Percentiles rank a stretch among this genome's conserved stretches.
Evolutionary conservation across 2,329 filamentous ascomycete species (phyloP).

Genomic region (Phoma sp.): DNA sequence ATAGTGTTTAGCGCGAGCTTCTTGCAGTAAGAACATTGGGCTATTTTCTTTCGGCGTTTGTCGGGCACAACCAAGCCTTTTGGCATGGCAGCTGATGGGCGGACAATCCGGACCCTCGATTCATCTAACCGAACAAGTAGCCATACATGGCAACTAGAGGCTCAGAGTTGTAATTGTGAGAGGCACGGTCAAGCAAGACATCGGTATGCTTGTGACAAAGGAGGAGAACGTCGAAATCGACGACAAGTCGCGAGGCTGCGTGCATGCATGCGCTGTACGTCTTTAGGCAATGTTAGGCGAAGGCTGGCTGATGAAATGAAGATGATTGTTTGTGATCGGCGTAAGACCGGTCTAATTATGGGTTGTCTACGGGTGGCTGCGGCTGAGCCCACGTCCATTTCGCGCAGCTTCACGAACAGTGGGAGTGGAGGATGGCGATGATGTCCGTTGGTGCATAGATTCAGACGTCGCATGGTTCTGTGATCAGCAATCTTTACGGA

Average conservation of each 20-base stretch:
- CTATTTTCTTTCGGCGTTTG: not conserved
- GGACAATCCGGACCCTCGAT: not conserved
- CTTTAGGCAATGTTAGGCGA: conserved; percentile 8
- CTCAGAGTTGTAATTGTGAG: not conserved
- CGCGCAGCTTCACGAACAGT: not conserved
- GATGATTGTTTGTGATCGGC: not conserved
- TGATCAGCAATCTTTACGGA: too few relatives aligned
- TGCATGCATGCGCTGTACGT: conserved; percentile 5
- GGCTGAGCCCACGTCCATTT: not conserved
- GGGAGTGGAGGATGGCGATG: not conserved
- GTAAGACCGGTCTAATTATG: not conserved
- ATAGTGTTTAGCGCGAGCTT: not conserved
- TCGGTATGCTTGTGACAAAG: not conserved
- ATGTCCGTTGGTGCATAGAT: not conserved
- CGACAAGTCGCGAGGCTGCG: not conserved
- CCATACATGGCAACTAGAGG: not conserved
- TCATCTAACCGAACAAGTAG: conserved; percentile 5
- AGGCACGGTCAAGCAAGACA: too few relatives aligned
- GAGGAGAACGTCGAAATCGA: not conserved
- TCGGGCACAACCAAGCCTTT: conserved; percentile 10
- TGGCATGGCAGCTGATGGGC: conserved; percentile 3
- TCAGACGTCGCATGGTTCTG: not conserved
- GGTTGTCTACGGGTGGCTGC: not conserved
- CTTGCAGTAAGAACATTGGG: not conserved
- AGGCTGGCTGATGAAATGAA: conserved; percentile 2